Conservation (phyloP, 2,329 filamentous ascomycete genomes). For the Aspergillus cejpii region DNA sequence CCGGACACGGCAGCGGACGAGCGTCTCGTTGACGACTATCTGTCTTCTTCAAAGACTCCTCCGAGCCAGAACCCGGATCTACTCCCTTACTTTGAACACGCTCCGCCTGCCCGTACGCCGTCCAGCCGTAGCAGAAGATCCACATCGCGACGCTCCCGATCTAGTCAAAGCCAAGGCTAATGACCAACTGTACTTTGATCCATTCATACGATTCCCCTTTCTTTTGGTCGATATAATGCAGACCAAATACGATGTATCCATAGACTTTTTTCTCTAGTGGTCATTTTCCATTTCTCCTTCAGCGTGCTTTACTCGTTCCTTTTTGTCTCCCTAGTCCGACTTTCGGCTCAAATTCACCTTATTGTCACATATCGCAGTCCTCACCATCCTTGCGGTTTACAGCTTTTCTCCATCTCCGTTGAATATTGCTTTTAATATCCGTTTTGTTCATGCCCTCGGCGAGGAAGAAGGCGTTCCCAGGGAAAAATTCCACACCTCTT, state of each 20-base stretch:
- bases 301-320: no score
- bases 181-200: neutral
- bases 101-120: slow-evolving; percentile 29
- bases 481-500: no score
- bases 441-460: no score
- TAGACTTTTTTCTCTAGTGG: neutral
- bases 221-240: neutral
- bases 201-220: neutral
- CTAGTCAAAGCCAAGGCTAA: slow-evolving; percentile 25
- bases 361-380: no score
- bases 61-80: slow-evolving; percentile 45
- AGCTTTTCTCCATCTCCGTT: no score
- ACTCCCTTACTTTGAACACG: slow-evolving; percentile 41
- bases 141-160: slow-evolving; percentile 32
- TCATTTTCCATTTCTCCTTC: no score
- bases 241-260: neutral
- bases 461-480: no score
- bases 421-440: no score
- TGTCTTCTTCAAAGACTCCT: slow-evolving; percentile 31
- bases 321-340: no score
- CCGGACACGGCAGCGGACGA: slow-evolving; percentile 43
- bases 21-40: slow-evolving; percentile 38
- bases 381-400: no score
- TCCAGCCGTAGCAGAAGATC: slow-evolving; percentile 34
- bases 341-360: no score